Evolutionary conservation across 2,329 filamentous ascomycete species (phyloP), one percentile per base, ranked within the genome.

Genomic region (Gremmenia infestans): DNA sequence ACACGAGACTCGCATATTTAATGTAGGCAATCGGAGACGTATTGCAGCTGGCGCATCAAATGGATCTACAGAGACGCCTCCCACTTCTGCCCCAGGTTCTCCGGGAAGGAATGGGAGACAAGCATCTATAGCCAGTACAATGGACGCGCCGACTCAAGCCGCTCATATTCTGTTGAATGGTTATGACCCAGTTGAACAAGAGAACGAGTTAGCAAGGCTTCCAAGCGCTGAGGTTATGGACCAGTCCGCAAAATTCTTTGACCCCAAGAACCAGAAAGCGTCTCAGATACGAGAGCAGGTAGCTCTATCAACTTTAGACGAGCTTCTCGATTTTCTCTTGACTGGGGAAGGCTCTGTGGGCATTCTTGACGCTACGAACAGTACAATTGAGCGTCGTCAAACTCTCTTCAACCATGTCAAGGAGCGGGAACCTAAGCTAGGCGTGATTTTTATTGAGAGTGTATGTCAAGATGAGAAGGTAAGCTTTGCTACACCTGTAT

Each of bases 331-430:
- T 65, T 99, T 96, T 71, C 85, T 99, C 11, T 77, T 97, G 36
- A 78, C 86, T 23, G 80, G 86, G 53, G 90, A 88, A 28, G 94
- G 94, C 48, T 89, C 91, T 32, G 90, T 97, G 9, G 94, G 94
- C 39, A 97, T 99, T 60, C 82, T 99, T 12, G 94, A 99, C 73
- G 94, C 94, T 7, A 99, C 94, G 7, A 99, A 99, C 75, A 97
- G 92, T 75, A 99, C 94, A 0, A 80, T 96, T 50, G 82, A 90
- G 60, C 87, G 94, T 39, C 84, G 94, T 50, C 86, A 93, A 72
- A 81, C 88, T 25, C 82, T 99, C 54, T 91, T 96, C 66, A 82
- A 93, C 58, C 88, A 85, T 63, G 90, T 97, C 67, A 88, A 89
- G 65, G 76, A 85, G 52, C 83, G 89, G 52, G 93, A 95, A 64